Conservation (phyloP, 441 rosid species). For the Aleurites moluccanus region DNA sequence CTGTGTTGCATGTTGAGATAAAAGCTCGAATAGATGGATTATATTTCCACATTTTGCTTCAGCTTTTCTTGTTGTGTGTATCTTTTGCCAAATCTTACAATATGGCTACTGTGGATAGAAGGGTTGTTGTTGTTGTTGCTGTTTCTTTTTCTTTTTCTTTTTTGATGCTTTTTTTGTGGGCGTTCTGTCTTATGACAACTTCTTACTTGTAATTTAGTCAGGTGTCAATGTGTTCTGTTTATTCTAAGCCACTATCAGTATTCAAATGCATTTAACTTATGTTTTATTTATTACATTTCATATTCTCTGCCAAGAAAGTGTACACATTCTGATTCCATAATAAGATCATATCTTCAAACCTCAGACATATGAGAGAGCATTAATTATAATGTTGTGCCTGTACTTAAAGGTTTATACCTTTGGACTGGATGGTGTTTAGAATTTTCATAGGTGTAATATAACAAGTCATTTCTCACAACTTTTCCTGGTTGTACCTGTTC, state of each 20-base stretch:
- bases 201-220: not conserved
- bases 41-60: not conserved
- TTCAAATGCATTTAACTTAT: not conserved
- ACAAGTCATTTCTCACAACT: not conserved
- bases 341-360: not conserved
- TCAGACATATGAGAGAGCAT: not conserved
- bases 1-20: not conserved
- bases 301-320: not conserved
- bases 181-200: not conserved
- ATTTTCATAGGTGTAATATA: not conserved
- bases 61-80: not conserved
- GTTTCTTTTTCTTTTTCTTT: not conserved
- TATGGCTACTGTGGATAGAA: not conserved
- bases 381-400: not conserved
- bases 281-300: not conserved
- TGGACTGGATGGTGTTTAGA: slow-evolving; percentile 5
- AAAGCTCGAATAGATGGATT: not conserved
- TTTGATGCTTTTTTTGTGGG: not conserved
- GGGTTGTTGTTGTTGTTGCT: not conserved
- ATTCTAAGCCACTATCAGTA: not conserved
- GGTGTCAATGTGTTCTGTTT: not conserved
- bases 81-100: not conserved
- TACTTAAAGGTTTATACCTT: not conserved
- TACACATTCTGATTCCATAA: not conserved
- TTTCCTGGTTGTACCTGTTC: not conserved